phyloP scores from a whole-genome alignment of 2,329 filamentous ascomycete species.

The Colletotrichum sp. region DNA sequence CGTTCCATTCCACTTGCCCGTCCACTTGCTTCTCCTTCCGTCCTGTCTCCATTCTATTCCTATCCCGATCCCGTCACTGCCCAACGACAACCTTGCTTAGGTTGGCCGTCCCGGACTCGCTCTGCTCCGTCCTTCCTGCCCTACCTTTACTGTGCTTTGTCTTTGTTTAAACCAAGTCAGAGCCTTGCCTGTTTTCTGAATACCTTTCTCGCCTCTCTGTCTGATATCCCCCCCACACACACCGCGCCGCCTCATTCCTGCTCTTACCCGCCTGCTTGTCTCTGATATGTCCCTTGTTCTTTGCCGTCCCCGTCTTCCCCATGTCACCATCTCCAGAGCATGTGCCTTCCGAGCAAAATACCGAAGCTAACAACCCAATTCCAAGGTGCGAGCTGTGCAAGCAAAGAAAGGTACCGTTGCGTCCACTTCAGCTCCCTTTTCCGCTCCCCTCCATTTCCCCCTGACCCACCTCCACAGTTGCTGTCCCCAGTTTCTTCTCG shows the following conservation, averaged over 20 bases:
- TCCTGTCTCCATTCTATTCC: not conserved
- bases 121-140: not conserved
- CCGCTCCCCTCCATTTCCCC: not conserved
- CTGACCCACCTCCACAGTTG: not conserved
- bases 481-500: not conserved
- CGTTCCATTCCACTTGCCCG: not conserved
- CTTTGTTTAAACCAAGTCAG: constrained; percentile 11
- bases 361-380: constrained; percentile 39
- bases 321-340: constrained; percentile 23
- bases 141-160: not conserved
- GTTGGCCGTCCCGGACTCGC: not conserved
- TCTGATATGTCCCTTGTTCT: not conserved
- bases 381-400: constrained; percentile 79
- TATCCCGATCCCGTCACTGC: not conserved
- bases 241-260: not conserved
- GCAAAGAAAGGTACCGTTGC: constrained; percentile 71
- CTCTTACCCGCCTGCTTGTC: not conserved
- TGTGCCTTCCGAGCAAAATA: constrained; percentile 22
- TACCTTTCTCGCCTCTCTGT: not conserved
- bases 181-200: not conserved
- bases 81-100: not conserved
- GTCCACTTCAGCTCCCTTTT: not conserved
- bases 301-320: not conserved
- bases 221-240: not conserved
- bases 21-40: not conserved